A percentile compares a stretch with the other conserved stretches of the same genome.
phyloP scores from a whole-genome alignment of 352 stramenopile species.

The Globisporangium okanoganense region DNA sequence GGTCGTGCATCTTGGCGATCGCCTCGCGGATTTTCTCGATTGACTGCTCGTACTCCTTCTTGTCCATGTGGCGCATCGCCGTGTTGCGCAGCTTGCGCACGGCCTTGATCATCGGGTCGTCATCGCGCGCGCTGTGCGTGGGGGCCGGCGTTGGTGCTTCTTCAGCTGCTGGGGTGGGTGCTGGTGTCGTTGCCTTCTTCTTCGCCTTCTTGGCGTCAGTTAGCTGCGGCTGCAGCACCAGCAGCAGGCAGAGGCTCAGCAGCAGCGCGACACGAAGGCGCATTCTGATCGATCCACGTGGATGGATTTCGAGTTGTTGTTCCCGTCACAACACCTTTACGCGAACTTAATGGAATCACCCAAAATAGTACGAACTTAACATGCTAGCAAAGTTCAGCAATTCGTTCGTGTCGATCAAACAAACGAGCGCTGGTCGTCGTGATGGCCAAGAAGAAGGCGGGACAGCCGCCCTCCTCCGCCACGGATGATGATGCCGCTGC shows the following conservation, averaged over 20 bases:
- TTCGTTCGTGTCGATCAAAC: neutral
- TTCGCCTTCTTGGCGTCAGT: slow-evolving; percentile 14
- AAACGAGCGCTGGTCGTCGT: neutral
- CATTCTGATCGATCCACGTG: neutral
- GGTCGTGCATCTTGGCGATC: slow-evolving; percentile 60
- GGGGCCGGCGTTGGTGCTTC: slow-evolving; percentile 2
- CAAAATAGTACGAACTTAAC: no score
- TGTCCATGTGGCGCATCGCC: slow-evolving; percentile 75
- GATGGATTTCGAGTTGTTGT: neutral
- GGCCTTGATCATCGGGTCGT: slow-evolving; percentile 58
- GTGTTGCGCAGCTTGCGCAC: slow-evolving; percentile 68
- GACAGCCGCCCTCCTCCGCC: neutral
- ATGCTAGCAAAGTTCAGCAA: neutral
- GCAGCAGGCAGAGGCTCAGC: slow-evolving; percentile 19
- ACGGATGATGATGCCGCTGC: neutral
- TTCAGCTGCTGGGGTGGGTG: neutral
- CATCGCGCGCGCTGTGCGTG: slow-evolving; percentile 12
- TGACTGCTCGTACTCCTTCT: slow-evolving; percentile 35
- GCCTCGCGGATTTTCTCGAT: slow-evolving; percentile 66
- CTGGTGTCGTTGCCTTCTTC: neutral
- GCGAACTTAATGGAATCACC: neutral
- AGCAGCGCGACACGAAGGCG: slow-evolving; percentile 5
- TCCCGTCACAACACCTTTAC: neutral
- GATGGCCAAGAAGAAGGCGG: slow-evolving; percentile 47
- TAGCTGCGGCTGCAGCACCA: slow-evolving; percentile 17